Evolutionary conservation across 139 green algal genomes (phyloP).

Genomic region (Chlorella ohadii): DNA sequence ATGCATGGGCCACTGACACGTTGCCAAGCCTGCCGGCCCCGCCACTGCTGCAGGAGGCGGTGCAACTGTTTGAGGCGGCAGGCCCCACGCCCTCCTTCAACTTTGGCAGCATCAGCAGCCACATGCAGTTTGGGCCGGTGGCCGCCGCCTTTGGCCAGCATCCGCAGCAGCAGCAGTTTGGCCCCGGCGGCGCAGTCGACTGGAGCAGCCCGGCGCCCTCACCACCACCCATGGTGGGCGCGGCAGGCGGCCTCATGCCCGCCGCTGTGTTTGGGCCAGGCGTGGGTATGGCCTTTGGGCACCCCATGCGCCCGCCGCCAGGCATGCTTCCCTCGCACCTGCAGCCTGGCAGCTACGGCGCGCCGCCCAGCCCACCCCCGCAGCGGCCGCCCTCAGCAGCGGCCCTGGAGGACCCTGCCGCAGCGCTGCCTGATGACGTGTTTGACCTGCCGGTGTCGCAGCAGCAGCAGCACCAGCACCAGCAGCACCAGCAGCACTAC

Average conservation of each 20-base stretch:
- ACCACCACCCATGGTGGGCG: not conserved
- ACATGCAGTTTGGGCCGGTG: constrained; percentile 29
- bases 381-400: not conserved
- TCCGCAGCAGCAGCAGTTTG: constrained; percentile 1
- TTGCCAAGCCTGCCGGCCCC: not conserved
- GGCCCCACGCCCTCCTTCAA: not conserved
- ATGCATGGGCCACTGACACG: too few species aligned
- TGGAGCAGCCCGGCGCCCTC: constrained; percentile 38
- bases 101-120: constrained; percentile 18
- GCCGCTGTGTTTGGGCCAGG: constrained; percentile 17
- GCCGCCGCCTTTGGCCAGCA: constrained; percentile 25
- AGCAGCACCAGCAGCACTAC: not conserved
- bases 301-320: not conserved
- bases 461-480: not conserved
- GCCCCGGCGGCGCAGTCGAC: constrained; percentile 8
- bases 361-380: too few species aligned
- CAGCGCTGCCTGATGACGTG: constrained; percentile 30
- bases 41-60: constrained; percentile 7
- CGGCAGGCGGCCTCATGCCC: not conserved
- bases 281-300: not conserved
- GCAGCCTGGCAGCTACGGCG: too few species aligned
- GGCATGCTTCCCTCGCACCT: not conserved
- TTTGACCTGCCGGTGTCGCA: constrained; percentile 18
- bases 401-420: constrained; percentile 10
- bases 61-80: constrained; percentile 21